phyloP scores from a whole-genome alignment of 2,329 filamentous ascomycete genomes.

The Trichophyton equinum region DNA sequence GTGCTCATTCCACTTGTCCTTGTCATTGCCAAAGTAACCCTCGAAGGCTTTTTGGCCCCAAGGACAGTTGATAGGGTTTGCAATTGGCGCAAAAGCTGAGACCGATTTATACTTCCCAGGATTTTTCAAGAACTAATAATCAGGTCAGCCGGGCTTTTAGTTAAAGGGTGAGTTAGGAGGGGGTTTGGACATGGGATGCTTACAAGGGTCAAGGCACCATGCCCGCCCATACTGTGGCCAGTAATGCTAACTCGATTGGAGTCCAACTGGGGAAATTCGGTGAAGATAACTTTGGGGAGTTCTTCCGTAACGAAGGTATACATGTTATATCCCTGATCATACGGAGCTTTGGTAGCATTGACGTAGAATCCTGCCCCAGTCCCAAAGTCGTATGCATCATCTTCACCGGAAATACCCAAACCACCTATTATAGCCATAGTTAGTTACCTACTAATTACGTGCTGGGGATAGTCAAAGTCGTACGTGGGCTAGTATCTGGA shows the following conservation, averaged over 20 bases:
- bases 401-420: conserved; percentile 66
- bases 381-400: conserved; percentile 85
- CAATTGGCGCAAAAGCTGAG: conserved; percentile 79
- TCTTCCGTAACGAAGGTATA: conserved; percentile 84
- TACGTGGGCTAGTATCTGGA: conserved; percentile 86
- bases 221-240: conserved; percentile 94
- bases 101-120: conserved; percentile 81
- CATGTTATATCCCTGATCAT: conserved; percentile 74
- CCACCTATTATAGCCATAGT: conserved; percentile 42
- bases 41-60: conserved; percentile 95
- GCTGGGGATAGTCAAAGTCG: conserved; percentile 18
- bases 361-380: conserved; percentile 89
- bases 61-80: conserved; percentile 71
- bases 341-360: conserved; percentile 67
- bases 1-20: conserved; percentile 68
- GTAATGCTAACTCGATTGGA: conserved; percentile 61
- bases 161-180: neutral
- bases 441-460: neutral
- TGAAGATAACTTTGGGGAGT: conserved; percentile 66
- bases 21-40: conserved; percentile 70
- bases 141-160: neutral
- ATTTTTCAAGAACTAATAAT: conserved; percentile 63
- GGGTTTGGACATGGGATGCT: conserved; percentile 4
- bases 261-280: conserved; percentile 61
- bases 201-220: conserved; percentile 77